Evolutionary conservation across 768 basidiomycete genomes (phyloP), one percentile per base, ranked within the genome.

Genomic region (Fibroporia radiculosa): DNA sequence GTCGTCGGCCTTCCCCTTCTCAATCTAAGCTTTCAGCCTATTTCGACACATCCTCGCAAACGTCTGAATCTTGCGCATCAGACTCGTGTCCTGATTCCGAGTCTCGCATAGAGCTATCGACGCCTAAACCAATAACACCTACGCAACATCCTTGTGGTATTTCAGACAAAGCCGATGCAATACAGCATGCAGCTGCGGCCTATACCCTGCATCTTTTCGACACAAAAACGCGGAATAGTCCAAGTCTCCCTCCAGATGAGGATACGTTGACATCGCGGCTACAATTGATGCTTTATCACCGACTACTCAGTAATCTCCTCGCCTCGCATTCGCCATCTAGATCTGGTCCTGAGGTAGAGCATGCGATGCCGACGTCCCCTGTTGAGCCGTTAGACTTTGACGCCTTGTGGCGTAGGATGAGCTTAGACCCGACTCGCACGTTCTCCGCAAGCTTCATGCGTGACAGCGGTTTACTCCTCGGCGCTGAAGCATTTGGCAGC

Each of bases 251-350:
- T 1, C 58, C 68, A 3, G 68, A 78, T 12, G 68, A 71, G 31
- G 85, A 88, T 49, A 70, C 77, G 0, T 57, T 73, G 12, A 58
- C 78, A 1, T 70, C 85, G 0, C 74, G 75, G 6, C 62, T 88
- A 27, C 88, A 91, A 57, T 70, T 90, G 4, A 87, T 87, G 82
- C 62, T 88, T 28, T 91, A 91, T 56, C 73, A 76, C 53, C 76
- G 77, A 14, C 74, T 91, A 41, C 68, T 91, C 28, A 66, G 69
- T 18, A 62, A 64, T 3, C 62, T 87, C 11, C 57, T 81, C 16
- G 44, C 54, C 1, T 61, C 72, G 3, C 57, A 58, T 1, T 57
- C 64, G n/a, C 52, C 53, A 4, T 67, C 68, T 1, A 50, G 50
- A 28, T 19, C n/a, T 19, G 31, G 14, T 6, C 14, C 19, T 20